Base-by-base conservation (phyloP, 202 grass and related monocot species). In the Alloteropsis angusta region DNA sequence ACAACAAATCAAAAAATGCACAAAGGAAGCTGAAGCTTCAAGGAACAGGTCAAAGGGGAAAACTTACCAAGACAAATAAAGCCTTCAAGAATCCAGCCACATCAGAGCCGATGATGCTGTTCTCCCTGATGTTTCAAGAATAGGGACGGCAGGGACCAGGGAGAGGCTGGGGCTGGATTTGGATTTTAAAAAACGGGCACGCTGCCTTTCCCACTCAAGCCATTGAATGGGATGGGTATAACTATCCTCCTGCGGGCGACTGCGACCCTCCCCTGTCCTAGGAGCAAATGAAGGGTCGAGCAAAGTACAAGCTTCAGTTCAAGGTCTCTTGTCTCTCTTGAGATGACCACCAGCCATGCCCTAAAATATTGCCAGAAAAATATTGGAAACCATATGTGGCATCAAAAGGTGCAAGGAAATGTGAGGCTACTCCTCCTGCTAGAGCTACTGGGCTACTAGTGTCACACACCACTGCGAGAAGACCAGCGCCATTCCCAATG, bases 401-500 rank as follows among this genome's bases (percentile, higher is more conserved):
- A 81, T 85, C 68, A 70, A 85, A 81, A 75, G 77, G 49, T 44
- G 50, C 72, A 81, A 41, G 85, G 34, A 88, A 85, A 80, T 84
- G 50, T 77, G 60, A 26, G 80, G 64, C 84, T 85, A 68, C 52
- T 66, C 9, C 72, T 75, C 45, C 12, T 68, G 58, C 56, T 80
- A 57, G 18, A 28, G 49, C 68, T 70, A 81, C 28, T 30, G 80
- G 55, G 77, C 19, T 52, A 45, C 12, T 38, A 10, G 5, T 49
- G 61, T n/a, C 54, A 34, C 60, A 72, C 85, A 78, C 76, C 53
- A 43, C 42, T 55, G 63, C 18, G 22, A 28, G 84, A 80, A 71
- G 87, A 87, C 71, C 91, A 83, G 76, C 90, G 37, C 52, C 76
- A 80, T 85, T 88, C 70, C 85, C 87, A 15, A 77, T 65, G 82